Evolutionary conservation across 148 eudicot species (phyloP), one percentile per base, ranked within the genome.

Genomic region (Rhododendron molle): DNA sequence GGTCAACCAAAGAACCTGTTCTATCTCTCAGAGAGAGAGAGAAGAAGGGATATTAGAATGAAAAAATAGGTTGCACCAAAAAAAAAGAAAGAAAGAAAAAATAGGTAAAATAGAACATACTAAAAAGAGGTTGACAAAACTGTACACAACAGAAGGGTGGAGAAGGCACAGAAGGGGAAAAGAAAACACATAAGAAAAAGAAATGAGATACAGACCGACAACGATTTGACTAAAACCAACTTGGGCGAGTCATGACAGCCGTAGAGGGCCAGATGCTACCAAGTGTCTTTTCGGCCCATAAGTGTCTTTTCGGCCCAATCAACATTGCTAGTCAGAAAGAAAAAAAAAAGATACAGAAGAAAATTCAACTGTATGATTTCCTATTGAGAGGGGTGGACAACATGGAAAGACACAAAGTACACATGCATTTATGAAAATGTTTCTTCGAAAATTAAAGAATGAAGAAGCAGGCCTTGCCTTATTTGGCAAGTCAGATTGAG

Each of bases 391-490:
- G 32, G 32, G 32, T 65, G 38, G 16, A 71, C 38, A 32, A 15
- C 76, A 15, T 32, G 76, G 76, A 71, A 71, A 28, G 36, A 71
- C 20, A 46, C 30, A 26, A 78, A 23, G 36, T 47, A 26, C 5
- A 47, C 21, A 78, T 12, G 8, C 9, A 78, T 21, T 13, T 10
- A 44, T 78, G 26, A 18, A 47, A 15, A 46, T 26, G 20, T 1
- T 46, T 7, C 60, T 13, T 80, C 23, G 50, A 83, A 58, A 46
- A 74, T 40, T 7, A 67, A 49, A 40, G 73, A 84, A 67, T 14
- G 26, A 54, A 54, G 65, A 10, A 30, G 60, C 32, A 56, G 26
- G 21, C 14, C 91, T 86, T 90, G 88, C 98, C 94, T 93, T 95
- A 43, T 89, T 88, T 26, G 78, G 40, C 2, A 86, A 72, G 80